These are phyloP conservation scores for Clitoria ternatea DNA, from an alignment of 306 rosid genomes.

Conservation along the genomic window DNA sequence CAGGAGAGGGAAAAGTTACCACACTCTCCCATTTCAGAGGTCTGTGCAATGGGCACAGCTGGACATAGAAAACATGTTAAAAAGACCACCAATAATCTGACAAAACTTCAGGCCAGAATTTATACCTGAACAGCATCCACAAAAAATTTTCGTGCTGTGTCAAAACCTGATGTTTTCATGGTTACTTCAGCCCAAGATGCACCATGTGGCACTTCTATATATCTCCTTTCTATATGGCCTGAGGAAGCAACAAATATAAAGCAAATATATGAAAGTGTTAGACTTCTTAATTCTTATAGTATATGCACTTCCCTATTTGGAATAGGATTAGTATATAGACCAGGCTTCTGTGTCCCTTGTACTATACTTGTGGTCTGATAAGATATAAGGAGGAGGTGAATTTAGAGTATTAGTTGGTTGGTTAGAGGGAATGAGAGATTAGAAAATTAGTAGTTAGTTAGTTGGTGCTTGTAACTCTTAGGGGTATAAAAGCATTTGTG, in stretches of 20 bases:
- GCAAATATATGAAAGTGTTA: conserved; percentile 20
- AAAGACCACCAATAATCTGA: conserved; percentile 2
- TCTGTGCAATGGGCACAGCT: conserved; percentile 81
- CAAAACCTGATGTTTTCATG: conserved; percentile 77
- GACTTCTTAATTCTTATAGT: background rate
- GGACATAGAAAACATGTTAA: conserved; percentile 43
- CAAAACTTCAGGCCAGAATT: conserved; percentile 13
- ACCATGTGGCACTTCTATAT: conserved; percentile 78
- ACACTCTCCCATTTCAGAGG: conserved; percentile 83
- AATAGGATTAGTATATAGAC: background rate
- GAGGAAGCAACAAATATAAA: conserved; percentile 24
- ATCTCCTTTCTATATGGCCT: conserved; percentile 95
- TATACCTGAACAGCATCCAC: conserved; percentile 86
- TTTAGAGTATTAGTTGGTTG: no score
- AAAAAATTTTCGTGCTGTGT: conserved; percentile 77
- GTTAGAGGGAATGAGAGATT: no score
- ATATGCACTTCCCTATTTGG: background rate
- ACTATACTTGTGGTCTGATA: conserved; percentile 7
- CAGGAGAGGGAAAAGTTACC: conserved; percentile 70
- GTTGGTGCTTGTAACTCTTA: no score
- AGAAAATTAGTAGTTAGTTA: no score
- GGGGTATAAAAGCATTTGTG: no score
- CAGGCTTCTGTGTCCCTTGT: background rate
- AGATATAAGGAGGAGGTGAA: no score
- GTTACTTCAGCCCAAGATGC: conserved; percentile 94